These are phyloP conservation scores for Geosiphon pyriformis DNA, from an alignment of 192 early-diverging fungal genomes.

Conservation along the genomic window DNA sequence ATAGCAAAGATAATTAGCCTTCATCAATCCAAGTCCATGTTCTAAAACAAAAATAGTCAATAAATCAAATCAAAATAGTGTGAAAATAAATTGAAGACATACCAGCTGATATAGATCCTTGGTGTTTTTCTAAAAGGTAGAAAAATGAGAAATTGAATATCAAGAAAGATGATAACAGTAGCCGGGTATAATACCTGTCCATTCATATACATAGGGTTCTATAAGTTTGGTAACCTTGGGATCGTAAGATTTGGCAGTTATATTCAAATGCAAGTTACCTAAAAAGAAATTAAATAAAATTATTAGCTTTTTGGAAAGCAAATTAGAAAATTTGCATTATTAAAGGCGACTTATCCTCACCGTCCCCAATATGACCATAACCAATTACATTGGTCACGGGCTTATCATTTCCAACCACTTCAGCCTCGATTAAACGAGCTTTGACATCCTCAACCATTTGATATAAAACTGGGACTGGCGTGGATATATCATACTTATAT, in stretches of 20 bases:
- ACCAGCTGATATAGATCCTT: constrained; percentile 25
- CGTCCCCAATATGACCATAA: constrained; percentile 97
- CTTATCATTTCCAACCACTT: constrained; percentile 52
- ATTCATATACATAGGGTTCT: constrained; percentile 88
- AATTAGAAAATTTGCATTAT: constrained; percentile 4
- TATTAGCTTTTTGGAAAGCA: constrained; percentile 6
- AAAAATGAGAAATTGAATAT: neutral
- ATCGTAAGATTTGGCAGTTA: constrained; percentile 61
- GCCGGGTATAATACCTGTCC: constrained; percentile 51
- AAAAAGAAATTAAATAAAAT: constrained; percentile 7
- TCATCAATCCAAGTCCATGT: constrained; percentile 82
- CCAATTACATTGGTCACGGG: constrained; percentile 75
- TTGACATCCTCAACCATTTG: constrained; percentile 77
- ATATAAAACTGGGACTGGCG: constrained; percentile 84
- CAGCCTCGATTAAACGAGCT: constrained; percentile 50
- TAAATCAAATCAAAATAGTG: neutral
- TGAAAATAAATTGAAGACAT: neutral
- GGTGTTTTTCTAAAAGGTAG: constrained; percentile 13
- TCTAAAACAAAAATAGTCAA: constrained; percentile 36
- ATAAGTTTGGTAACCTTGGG: constrained; percentile 59
- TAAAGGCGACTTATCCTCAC: constrained; percentile 31
- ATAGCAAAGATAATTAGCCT: constrained; percentile 69
- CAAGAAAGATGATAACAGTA: neutral
- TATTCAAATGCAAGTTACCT: constrained; percentile 90
- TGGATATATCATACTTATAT: constrained; percentile 95